Evolutionary conservation across 805 yeast genomes (phyloP).

Genomic region (Saccharomycopsis guyanensis): DNA sequence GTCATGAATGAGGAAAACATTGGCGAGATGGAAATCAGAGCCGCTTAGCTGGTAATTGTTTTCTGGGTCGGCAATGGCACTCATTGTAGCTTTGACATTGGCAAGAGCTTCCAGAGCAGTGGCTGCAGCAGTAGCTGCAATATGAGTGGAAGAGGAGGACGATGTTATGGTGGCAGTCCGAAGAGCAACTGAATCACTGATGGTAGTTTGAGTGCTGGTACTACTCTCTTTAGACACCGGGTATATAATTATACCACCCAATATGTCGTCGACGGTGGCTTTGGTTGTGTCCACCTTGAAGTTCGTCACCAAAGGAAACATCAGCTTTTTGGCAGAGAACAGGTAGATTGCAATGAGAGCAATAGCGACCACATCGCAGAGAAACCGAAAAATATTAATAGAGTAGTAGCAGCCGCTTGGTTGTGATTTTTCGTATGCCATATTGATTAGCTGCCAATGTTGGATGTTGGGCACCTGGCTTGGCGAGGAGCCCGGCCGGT

Average conservation of each 20-base stretch:
- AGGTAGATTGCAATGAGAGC: not conserved
- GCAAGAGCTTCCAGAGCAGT: not conserved
- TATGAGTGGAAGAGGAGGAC: no score
- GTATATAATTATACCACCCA: not conserved
- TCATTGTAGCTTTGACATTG: not conserved
- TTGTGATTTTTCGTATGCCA: no score
- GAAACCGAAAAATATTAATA: not conserved
- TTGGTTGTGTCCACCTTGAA: not conserved
- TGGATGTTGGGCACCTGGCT: no score
- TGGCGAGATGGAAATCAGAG: not conserved
- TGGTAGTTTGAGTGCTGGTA: no score
- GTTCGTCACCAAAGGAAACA: not conserved
- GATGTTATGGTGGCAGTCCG: no score
- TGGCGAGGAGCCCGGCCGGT: no score
- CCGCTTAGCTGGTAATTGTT: not conserved
- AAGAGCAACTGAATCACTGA: no score
- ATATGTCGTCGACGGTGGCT: not conserved
- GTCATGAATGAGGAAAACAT: not conserved
- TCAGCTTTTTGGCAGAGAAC: not conserved
- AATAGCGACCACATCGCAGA: not conserved
- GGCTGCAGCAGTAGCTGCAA: not conserved
- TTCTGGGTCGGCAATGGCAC: not conserved
- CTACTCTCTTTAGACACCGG: no score
- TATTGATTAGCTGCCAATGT: no score
- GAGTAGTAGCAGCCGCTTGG: no score